Conservation (phyloP, 208 protist genomes). For the Herpetomonas muscarum region DNA sequence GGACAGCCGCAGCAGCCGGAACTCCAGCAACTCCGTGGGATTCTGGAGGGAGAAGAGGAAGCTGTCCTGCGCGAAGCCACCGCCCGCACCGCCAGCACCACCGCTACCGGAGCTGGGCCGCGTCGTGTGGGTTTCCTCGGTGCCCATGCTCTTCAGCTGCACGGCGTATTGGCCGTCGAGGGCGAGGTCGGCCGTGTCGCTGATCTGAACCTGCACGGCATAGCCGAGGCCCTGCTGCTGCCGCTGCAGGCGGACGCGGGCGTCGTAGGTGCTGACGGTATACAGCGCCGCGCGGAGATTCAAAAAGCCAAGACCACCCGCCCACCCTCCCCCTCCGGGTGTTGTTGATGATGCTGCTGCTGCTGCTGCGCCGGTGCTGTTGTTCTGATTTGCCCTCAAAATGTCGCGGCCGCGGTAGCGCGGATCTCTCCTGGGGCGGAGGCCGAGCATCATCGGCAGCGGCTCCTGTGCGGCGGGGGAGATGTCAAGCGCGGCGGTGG, state of each 20-base stretch:
- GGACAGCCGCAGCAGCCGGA: slow-evolving; percentile 6
- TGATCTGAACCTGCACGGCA: neutral
- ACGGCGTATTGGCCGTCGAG: slow-evolving; percentile 2
- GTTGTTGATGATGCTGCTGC: too few relatives aligned
- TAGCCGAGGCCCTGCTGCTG: neutral
- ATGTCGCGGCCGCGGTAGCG: slow-evolving; percentile 5
- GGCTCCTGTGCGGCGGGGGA: slow-evolving; percentile 3
- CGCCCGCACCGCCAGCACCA: neutral
- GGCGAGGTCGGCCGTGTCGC: slow-evolving; percentile 9
- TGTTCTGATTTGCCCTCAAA: neutral
- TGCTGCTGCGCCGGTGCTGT: too few relatives aligned
- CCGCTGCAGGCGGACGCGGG: slow-evolving; percentile 1
- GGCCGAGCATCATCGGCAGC: neutral
- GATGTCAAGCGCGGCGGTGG: neutral
- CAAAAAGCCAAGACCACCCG: slow-evolving; percentile 3
- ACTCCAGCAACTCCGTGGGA: slow-evolving; percentile 8
- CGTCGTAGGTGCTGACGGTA: slow-evolving; percentile 4
- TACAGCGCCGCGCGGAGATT: neutral
- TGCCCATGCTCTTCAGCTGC: slow-evolving; percentile 1
- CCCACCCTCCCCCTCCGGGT: too few relatives aligned
- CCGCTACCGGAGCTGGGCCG: too few relatives aligned
- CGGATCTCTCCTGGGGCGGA: slow-evolving; percentile 9
- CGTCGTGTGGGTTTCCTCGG: neutral
- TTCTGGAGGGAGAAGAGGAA: slow-evolving; percentile 1
- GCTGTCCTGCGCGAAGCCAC: slow-evolving; percentile 1